Evolutionary conservation across 2,329 filamentous ascomycete species (phyloP), one percentile per base, ranked within the genome.

Genomic region (Byssothecium circinans): DNA sequence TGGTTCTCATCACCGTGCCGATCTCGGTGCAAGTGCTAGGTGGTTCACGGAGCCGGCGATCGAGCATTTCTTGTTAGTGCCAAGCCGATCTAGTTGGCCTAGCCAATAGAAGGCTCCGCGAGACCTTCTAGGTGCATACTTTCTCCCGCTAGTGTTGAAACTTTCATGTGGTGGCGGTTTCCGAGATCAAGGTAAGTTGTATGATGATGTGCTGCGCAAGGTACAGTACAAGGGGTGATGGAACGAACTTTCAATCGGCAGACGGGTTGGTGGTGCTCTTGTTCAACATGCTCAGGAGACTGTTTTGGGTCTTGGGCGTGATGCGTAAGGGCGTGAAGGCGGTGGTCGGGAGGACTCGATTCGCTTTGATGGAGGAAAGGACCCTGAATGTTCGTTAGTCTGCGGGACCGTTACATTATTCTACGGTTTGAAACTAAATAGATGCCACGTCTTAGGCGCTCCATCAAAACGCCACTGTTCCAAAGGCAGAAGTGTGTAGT

Each of bases 331-430:
- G 57, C 15, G 82, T 78, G 65, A 91, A 96, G 43, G 81, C 77
- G 22, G 84, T 80, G 72, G 96, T 91, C 0, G 87, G 78, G 34
- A 95, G 76, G 45, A 91, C 78, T 66, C 82, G 89, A 2, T 86
- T 87, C 1, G 81, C 84, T 57, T 86, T 88, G 57, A 96, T 78
- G 67, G 89, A 91, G 65, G 95, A 88, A n/a, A 95, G 72, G 5
- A 89, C 83, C 89, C 87, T 89, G 56, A 39, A 54, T 34, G 29
- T 45, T 38, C 43, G 56, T 62, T 41, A 67, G 52, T 43, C 41
- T 17, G 18, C 11, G 15, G 36, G 25, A 39, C 49, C 37, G n/a
- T n/a, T 14, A 19, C 8, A 10, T 2, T 41, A 17, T 11, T 30
- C 25, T 2, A 32, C 8, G 25, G 18, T 15, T 32, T 41, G 23